Evolutionary conservation across 2,329 filamentous ascomycete genomes (phyloP).

Genomic region (Nigrograna mackinnonii): DNA sequence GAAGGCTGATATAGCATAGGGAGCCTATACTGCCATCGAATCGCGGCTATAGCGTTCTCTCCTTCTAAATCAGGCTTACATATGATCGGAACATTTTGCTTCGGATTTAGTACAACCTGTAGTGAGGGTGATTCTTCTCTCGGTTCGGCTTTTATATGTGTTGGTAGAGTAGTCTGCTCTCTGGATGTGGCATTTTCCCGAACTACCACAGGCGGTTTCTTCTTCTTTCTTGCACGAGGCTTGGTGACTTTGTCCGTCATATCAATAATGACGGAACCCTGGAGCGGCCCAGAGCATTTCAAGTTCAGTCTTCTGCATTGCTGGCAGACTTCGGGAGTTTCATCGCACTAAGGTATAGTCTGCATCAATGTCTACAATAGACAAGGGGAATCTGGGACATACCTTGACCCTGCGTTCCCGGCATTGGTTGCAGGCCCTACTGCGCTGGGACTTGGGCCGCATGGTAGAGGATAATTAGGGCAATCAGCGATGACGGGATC

Average conservation of each 20-base stretch:
- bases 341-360: constrained; percentile 28
- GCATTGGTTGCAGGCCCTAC: constrained; percentile 37
- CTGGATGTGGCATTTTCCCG: constrained; percentile 3
- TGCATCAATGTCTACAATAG: background rate
- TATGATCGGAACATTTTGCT: background rate
- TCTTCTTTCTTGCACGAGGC: constrained; percentile 27
- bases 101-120: background rate
- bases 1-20: constrained; percentile 29
- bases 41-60: constrained; percentile 22
- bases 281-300: constrained; percentile 31
- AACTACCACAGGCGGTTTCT: constrained; percentile 2
- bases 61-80: constrained; percentile 10
- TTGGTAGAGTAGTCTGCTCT: no score
- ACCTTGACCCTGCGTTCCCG: constrained; percentile 40
- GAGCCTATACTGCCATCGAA: constrained; percentile 26
- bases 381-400: constrained; percentile 3
- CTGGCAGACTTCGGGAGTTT: constrained; percentile 30
- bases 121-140: background rate
- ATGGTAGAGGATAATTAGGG: constrained; percentile 1
- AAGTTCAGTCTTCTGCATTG: constrained; percentile 32
- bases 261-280: constrained; percentile 38
- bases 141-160: background rate
- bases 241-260: constrained; percentile 36
- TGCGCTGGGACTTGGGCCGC: constrained; percentile 33
- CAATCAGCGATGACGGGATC: background rate